phyloP scores from a whole-genome alignment of 129 eudicot genomes.

The Ambrosia trifida region DNA sequence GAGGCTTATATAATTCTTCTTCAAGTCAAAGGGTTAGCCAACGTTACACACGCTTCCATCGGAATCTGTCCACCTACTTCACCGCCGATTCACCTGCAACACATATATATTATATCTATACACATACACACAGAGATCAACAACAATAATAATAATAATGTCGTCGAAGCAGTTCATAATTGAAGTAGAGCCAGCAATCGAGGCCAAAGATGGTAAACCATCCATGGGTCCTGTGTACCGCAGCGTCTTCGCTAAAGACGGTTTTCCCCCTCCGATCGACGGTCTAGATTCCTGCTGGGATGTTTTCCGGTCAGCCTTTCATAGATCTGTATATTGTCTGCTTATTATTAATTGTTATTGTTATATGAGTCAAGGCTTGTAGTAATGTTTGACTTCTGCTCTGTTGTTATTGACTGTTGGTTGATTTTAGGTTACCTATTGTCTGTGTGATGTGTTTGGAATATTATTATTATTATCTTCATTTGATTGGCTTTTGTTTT shows the following conservation, averaged over 20 bases:
- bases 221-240: constrained; percentile 84
- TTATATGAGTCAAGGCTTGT: constrained; percentile 11
- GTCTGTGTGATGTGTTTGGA: background rate
- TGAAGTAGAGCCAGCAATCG: constrained; percentile 73
- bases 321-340: constrained; percentile 25
- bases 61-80: constrained; percentile 21
- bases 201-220: constrained; percentile 64
- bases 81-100: constrained; percentile 8
- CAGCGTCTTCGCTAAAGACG: constrained; percentile 63
- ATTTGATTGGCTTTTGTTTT: constrained; percentile 3
- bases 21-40: constrained; percentile 28
- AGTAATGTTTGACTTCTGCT: constrained; percentile 27
- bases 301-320: constrained; percentile 60
- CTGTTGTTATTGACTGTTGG: constrained; percentile 3
- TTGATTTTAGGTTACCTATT: background rate
- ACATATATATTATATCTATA: background rate
- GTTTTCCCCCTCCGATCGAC: constrained; percentile 56
- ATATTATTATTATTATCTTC: background rate
- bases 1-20: constrained; percentile 12
- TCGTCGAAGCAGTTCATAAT: constrained; percentile 49
- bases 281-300: constrained; percentile 88
- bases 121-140: background rate
- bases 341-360: background rate
- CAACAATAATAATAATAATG: constrained; percentile 31
- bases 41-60: constrained; percentile 26